These are phyloP conservation scores for Paramecium octaurelia DNA, from an alignment of 73 alveolate genomes.

Conservation along the genomic window DNA sequence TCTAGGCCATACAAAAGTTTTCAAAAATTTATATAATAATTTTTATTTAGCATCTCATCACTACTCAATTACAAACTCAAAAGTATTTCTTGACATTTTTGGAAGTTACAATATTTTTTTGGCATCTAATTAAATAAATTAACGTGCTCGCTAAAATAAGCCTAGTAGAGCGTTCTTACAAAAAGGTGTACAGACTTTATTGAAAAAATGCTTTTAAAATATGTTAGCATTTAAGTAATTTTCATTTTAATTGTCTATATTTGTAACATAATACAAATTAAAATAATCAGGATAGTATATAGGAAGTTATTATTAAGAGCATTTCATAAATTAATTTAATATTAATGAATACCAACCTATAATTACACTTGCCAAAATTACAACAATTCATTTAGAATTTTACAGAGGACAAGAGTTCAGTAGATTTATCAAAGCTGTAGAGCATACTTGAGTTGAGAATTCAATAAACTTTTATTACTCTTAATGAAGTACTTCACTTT, in stretches of 20 bases:
- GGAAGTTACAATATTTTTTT: background rate
- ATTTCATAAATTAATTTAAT: background rate
- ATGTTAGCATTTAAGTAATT: background rate
- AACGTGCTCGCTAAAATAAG: too few relatives aligned
- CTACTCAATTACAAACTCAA: background rate
- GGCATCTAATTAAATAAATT: background rate
- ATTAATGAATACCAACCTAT: background rate
- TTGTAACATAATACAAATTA: background rate
- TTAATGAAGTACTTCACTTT: slow-evolving; percentile 43
- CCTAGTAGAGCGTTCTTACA: background rate
- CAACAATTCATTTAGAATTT: background rate
- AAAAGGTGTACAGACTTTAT: background rate
- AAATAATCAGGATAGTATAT: background rate
- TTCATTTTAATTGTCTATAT: background rate
- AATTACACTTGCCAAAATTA: background rate
- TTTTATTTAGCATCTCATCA: background rate
- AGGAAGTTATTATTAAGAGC: background rate
- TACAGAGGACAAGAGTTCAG: background rate
- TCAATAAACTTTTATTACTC: background rate
- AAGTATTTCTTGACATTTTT: background rate
- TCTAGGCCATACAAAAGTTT: background rate
- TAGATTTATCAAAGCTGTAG: background rate
- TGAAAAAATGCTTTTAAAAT: background rate
- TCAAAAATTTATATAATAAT: background rate
- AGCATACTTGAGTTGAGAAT: background rate